Conservation (phyloP, 441 rosid species). For the Adansonia gregorii region DNA sequence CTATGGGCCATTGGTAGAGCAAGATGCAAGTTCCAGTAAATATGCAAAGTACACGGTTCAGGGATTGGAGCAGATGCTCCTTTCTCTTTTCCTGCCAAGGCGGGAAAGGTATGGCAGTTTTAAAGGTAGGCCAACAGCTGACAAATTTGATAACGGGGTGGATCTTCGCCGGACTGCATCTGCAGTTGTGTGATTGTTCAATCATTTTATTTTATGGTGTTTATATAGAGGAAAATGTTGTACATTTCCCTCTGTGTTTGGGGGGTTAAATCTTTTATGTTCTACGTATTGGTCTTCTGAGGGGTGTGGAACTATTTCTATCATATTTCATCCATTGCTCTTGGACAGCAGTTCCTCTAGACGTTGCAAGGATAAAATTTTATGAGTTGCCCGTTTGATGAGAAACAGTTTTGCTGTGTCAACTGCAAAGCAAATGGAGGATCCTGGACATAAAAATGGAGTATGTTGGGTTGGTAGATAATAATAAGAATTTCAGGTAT, state of each 20-base stretch:
- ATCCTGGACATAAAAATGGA: slow-evolving; percentile 10
- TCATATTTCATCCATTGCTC: slow-evolving; percentile 17
- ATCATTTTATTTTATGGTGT: not conserved
- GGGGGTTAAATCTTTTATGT: slow-evolving; percentile 4
- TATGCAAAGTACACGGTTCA: slow-evolving; percentile 82
- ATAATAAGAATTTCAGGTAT: slow-evolving; percentile 35
- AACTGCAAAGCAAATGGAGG: slow-evolving; percentile 31
- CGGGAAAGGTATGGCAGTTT: slow-evolving; percentile 85
- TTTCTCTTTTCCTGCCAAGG: slow-evolving; percentile 71
- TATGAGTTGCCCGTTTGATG: slow-evolving; percentile 23
- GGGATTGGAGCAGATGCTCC: slow-evolving; percentile 75
- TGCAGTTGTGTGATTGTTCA: slow-evolving; percentile 58
- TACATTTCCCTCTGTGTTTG: too few relatives aligned
- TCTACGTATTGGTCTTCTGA: not conserved
- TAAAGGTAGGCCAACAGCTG: slow-evolving; percentile 60
- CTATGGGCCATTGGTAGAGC: slow-evolving; percentile 90
- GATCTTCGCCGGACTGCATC: slow-evolving; percentile 86
- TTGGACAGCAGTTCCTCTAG: slow-evolving; percentile 23
- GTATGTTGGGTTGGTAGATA: slow-evolving; percentile 36
- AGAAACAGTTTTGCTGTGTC: not conserved
- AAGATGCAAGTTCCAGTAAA: slow-evolving; percentile 76
- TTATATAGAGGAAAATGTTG: too few relatives aligned
- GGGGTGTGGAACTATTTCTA: slow-evolving; percentile 24
- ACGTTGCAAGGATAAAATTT: slow-evolving; percentile 22
- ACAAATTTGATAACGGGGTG: slow-evolving; percentile 53